Evolutionary conservation across 805 yeast genomes (phyloP).

Genomic region (Saccharomyces jurei): DNA sequence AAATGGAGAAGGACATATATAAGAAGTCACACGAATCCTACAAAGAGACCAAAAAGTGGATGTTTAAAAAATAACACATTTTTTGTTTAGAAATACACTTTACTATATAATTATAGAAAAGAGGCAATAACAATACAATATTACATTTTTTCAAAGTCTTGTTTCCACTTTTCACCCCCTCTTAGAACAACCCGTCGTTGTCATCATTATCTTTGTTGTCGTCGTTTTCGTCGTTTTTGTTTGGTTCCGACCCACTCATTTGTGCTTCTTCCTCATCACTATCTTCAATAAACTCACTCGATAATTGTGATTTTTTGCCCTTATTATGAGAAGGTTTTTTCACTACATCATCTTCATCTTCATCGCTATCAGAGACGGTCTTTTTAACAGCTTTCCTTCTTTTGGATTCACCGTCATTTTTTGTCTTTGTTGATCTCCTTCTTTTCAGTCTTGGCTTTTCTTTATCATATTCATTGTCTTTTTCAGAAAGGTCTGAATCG

Average conservation of each 20-base stretch:
- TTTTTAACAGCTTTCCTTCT: constrained; percentile 41
- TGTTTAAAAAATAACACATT: constrained; percentile 9
- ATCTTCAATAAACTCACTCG: constrained; percentile 36
- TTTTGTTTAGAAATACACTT: not conserved
- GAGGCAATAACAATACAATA: not conserved
- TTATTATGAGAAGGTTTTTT: constrained; percentile 15
- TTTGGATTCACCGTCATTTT: constrained; percentile 20
- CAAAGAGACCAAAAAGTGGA: constrained; percentile 39
- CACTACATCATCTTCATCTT: constrained; percentile 25
- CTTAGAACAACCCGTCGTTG: constrained; percentile 16
- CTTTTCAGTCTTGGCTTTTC: constrained; percentile 24
- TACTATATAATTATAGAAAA: not conserved
- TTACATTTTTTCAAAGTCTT: not conserved
- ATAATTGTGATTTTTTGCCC: constrained; percentile 25
- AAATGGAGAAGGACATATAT: constrained; percentile 59
- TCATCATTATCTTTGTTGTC: constrained; percentile 11
- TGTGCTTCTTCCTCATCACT: constrained; percentile 34
- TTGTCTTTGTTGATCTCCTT: constrained; percentile 11
- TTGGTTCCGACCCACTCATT: constrained; percentile 13
- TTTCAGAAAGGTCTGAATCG: constrained; percentile 30
- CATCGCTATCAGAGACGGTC: constrained; percentile 19
- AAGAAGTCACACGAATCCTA: constrained; percentile 44
- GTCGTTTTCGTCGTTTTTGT: constrained; percentile 9
- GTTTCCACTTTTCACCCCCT: not conserved
- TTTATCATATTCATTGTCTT: constrained; percentile 23